Evolutionary conservation across 495 filamentous ascomycete species (phyloP), one percentile per base, ranked within the genome.

Genomic region (Viridothelium virens): DNA sequence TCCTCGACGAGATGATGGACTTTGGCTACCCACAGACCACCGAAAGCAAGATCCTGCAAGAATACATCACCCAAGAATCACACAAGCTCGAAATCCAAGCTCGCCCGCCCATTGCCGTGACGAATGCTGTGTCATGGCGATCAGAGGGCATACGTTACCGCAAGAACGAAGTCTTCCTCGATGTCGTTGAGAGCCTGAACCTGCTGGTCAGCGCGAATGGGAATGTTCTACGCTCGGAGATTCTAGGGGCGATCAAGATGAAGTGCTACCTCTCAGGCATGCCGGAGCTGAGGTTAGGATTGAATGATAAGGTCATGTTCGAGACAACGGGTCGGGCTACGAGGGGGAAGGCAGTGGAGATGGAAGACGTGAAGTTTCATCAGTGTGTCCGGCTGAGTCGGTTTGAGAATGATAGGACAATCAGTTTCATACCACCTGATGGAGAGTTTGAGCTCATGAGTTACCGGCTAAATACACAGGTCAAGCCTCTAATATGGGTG

Each of bases 1-100:
- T 99, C 64, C 85, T 99, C 69, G 95, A 99, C 76, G 95, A 99
- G 80, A 99, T 99, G 95, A 99, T 99, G 95, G 95, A 99, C 77
- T 99, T 97, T 80, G 95, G 95, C 62, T 96, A 99, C 77, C 95
- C 95, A 18, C 95, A 99, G 78, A 99, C 95, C 31, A 99, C 95
- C 63, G 95, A 99, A 78, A 91, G 85, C 79, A 99, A 99, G 84
- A 99, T 99, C 75, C 81, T 99, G 67, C 95, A 97, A 80, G 95
- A 99, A 82, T 90, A 80, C 38, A 99, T 99, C 78, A 99, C 95
- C 38, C 95, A 99, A 81, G 95, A 99, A 80, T 96, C 91, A 65
- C 95, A 97, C 80, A 99, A 97, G 77, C 85, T 99, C 33, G 94
- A 98, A 73, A 86, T 97, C 50, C 94, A 97, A 83, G 94, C 94